Conservation (phyloP, 306 rosid species). For the Ammopiptanthus mongolicus region DNA sequence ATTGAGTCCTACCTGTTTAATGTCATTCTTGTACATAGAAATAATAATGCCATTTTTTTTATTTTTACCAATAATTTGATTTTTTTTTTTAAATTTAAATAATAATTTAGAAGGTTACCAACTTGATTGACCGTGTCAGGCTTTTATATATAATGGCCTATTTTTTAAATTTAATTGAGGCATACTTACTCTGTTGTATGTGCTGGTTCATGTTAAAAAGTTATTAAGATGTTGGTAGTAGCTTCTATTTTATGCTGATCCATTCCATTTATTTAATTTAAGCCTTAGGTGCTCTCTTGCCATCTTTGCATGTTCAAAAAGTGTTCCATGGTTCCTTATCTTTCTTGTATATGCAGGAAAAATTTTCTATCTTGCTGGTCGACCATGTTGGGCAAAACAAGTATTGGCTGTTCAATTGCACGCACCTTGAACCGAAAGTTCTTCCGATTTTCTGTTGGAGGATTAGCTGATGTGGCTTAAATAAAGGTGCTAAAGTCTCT, state of each 20-base stretch:
- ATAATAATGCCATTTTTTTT: too few species aligned
- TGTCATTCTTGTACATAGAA: too few species aligned
- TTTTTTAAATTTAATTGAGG: not conserved
- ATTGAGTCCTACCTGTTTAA: too few species aligned
- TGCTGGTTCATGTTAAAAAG: not conserved
- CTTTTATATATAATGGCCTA: slow-evolving; percentile 9
- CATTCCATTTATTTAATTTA: not conserved
- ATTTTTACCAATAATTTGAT: not conserved
- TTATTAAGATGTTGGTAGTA: not conserved
- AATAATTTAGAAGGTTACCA: not conserved
- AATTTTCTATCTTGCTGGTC: slow-evolving; percentile 90
- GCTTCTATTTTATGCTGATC: slow-evolving; percentile 1
- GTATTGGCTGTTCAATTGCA: slow-evolving; percentile 97
- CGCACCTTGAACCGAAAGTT: slow-evolving; percentile 95
- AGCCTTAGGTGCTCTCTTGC: not conserved
- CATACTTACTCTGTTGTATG: not conserved
- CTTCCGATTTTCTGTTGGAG: slow-evolving; percentile 96
- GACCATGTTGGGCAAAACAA: slow-evolving; percentile 98
- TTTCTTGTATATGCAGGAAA: slow-evolving; percentile 48
- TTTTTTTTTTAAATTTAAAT: not conserved
- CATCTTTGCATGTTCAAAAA: not conserved
- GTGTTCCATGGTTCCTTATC: slow-evolving; percentile 2
- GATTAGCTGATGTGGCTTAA: slow-evolving; percentile 98
- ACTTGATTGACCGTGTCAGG: not conserved
- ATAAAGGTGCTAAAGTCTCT: slow-evolving; percentile 61